Evolutionary conservation across 2,329 filamentous ascomycete genomes (phyloP).

Genomic region (Ophiocordyceps camponoti-saundersi): DNA sequence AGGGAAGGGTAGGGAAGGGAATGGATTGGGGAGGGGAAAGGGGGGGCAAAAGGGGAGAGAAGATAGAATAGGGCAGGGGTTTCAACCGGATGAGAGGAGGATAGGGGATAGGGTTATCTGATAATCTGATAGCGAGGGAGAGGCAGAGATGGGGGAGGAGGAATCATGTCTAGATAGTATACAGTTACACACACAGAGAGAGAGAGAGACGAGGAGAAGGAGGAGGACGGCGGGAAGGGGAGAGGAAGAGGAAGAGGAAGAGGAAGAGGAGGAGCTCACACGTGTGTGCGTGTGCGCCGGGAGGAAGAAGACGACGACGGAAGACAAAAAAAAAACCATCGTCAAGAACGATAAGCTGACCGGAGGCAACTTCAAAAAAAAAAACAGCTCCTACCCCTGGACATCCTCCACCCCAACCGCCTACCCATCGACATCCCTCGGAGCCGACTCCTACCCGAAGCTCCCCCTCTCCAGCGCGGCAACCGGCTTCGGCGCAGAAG

Average conservation of each 20-base stretch:
- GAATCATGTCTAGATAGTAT: too few relatives aligned
- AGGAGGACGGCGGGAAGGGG: too few relatives aligned
- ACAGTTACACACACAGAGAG: too few relatives aligned
- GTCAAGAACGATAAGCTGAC: not conserved
- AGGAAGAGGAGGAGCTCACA: too few relatives aligned
- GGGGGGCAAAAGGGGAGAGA: not conserved
- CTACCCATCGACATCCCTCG: conserved; percentile 34
- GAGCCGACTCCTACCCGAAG: conserved; percentile 34
- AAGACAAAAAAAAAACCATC: not conserved
- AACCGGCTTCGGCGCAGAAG: conserved; percentile 31
- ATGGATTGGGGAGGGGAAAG: not conserved
- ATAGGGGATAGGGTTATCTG: not conserved
- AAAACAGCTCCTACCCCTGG: conserved; percentile 33
- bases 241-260: too few relatives aligned
- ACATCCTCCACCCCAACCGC: conserved; percentile 21
- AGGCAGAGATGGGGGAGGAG: not conserved
- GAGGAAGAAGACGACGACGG: not conserved
- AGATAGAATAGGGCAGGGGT: not conserved
- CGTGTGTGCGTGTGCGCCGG: not conserved
- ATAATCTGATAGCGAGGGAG: not conserved
- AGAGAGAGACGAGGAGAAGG: too few relatives aligned
- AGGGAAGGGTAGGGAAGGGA: not conserved
- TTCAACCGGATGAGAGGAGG: not conserved
- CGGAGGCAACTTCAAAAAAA: not conserved
- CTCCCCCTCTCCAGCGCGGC: conserved; percentile 30